Evolutionary conservation across 148 eudicot species (phyloP), one percentile per base, ranked within the genome.

Genomic region (Bassia scoparia): DNA sequence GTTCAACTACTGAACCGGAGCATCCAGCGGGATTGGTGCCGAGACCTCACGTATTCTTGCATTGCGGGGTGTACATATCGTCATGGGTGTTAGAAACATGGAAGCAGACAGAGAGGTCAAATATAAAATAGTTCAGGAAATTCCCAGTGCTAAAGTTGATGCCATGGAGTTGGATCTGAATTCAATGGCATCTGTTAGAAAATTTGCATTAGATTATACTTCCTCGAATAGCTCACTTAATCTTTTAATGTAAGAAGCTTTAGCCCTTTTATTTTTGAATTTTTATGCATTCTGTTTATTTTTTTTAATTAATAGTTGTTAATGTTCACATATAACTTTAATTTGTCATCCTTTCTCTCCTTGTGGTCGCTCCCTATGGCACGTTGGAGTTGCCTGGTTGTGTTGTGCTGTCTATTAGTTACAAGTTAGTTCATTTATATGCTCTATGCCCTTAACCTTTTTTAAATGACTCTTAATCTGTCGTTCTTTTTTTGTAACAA

Each of bases 21-120:
- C 92, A 58, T 89, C 97, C 31, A 89, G 94, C 71, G 97, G 97
- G 37, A 91, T 91, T 80, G 97, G 97, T 11, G 75, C 86, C 11
- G 97, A 89, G 83, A 91, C 97, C 38, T 78, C 97, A 4, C 89
- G 97, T 35, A 90, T 91, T 46, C 97, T 91, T 74, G 97, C 97
- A 30, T 70, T 88, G 71, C 96, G 93, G 20, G 97, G 97, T 70
- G 97, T 86, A 48, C 89, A 89, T 81, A 93, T 92, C 44, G 86
- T 89, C 71, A 92, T 92, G 93, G 97, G 82, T 11, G 89, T 92
- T 60, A 79, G 97, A 70, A 88, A 88, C 77, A 49, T 88, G 75
- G 60, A 71, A 79, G 83, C 89, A 34, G 97, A 91, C 21, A 74
- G 71, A 58, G 81, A 83, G 60, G 85, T 82, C 34, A 84, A 86